phyloP scores from a whole-genome alignment of 1,284 basidiomycete genomes.

The Moesziomyces sp. region DNA sequence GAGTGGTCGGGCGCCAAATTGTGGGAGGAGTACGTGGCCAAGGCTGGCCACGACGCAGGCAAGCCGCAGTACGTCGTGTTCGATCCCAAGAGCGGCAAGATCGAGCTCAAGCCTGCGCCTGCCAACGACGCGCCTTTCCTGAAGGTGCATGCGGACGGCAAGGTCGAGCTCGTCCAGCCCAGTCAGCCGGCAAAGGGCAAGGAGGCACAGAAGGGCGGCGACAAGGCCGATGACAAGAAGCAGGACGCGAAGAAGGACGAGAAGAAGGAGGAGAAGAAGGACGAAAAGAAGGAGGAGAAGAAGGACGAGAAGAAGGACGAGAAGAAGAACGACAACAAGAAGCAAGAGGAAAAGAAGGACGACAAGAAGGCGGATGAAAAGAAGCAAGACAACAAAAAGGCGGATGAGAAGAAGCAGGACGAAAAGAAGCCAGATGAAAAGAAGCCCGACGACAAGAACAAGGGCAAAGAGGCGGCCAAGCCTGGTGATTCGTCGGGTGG shows the following conservation, averaged over 20 bases:
- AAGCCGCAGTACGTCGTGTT: slow-evolving; percentile 35
- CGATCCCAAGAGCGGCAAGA: slow-evolving; percentile 25
- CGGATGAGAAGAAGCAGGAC: not conserved
- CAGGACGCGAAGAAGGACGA: slow-evolving; percentile 5
- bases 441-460: not conserved
- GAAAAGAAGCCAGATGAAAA: slow-evolving; percentile 1
- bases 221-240: slow-evolving; percentile 1
- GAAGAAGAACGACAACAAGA: not conserved
- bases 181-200: slow-evolving; percentile 5
- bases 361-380: slow-evolving; percentile 6
- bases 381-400: slow-evolving; percentile 4
- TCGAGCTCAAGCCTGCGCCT: slow-evolving; percentile 26
- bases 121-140: slow-evolving; percentile 25
- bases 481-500: not conserved
- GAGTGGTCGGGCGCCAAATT: slow-evolving; percentile 33
- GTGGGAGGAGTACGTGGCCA: slow-evolving; percentile 22
- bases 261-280: slow-evolving; percentile 1
- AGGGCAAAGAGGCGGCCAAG: slow-evolving; percentile 2
- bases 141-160: slow-evolving; percentile 28
- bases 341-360: slow-evolving; percentile 3
- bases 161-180: slow-evolving; percentile 23
- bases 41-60: not conserved
- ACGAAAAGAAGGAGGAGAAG: slow-evolving; percentile 6
- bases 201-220: not conserved
- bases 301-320: slow-evolving; percentile 4